phyloP scores from a whole-genome alignment of 2,329 filamentous ascomycete genomes.

The Paracoccidioides lutzii region DNA sequence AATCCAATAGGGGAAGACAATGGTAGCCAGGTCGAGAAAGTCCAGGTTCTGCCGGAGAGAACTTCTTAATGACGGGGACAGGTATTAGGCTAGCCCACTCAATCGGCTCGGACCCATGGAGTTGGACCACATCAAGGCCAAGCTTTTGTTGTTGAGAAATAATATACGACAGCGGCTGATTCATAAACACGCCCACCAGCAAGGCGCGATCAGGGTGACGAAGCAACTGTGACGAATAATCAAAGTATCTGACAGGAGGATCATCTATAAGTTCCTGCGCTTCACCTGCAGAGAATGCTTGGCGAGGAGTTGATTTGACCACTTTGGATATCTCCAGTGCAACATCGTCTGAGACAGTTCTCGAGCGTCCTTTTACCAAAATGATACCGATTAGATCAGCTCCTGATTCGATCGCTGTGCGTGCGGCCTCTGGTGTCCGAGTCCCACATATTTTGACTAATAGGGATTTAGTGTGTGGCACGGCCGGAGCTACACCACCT shows the following conservation, averaged over 20 bases:
- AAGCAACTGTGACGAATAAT: conserved; percentile 38
- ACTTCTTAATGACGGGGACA: conserved; percentile 79
- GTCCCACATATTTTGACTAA: conserved; percentile 95
- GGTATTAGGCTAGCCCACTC: conserved; percentile 87
- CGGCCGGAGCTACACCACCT: conserved; percentile 22
- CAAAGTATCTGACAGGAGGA: conserved; percentile 55
- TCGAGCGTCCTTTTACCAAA: conserved; percentile 65
- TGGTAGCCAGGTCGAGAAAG: conserved; percentile 69
- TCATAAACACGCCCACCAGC: conserved; percentile 86
- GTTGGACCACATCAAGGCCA: conserved; percentile 74
- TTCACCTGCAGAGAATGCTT: conserved; percentile 8
- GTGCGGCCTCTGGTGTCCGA: conserved; percentile 65
- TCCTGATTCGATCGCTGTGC: conserved; percentile 67
- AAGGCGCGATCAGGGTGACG: conserved; percentile 50
- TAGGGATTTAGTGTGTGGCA: conserved; percentile 17
- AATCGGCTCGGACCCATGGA: conserved; percentile 82
- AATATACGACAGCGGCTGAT: conserved; percentile 74
- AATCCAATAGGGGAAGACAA: conserved; percentile 70
- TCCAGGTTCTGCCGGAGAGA: conserved; percentile 62
- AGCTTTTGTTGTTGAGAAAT: conserved; percentile 64
- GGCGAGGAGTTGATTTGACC: conserved; percentile 45
- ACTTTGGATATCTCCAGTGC: conserved; percentile 68
- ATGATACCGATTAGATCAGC: conserved; percentile 93
- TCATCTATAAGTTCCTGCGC: conserved; percentile 12
- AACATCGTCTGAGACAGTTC: conserved; percentile 65